Evolutionary conservation across 352 stramenopile species (phyloP), one percentile per base, ranked within the genome.

Genomic region (Phytophthora boehmeriae): DNA sequence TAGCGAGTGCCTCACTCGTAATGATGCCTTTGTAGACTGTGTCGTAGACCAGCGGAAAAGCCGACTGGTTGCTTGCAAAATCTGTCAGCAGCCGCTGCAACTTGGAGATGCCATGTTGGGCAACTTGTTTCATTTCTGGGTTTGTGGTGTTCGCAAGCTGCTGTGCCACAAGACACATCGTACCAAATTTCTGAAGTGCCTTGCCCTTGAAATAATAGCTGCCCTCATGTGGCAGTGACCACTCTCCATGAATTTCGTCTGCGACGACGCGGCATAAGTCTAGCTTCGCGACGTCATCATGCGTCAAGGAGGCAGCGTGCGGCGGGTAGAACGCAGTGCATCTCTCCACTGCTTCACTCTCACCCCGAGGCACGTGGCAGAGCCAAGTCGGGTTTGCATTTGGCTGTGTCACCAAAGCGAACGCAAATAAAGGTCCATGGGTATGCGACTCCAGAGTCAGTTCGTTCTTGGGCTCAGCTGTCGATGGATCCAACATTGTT

Each of bases 201-300:
- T 94, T 94, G 41, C 86, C 83, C 54, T 91, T 92, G 59, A 94
- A 94, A 71, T 94, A 94, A 64, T 94, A 94, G 58, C 81, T 90
- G 22, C 76, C 83, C 64, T 90, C 76, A 22, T 70, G 64, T 6
- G 80, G 80, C 36, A 92, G 52, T 8, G 71, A 38, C 86, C 86
- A 95, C 28, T 89, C 67, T n/a, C 68, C 74, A 20, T 92, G 34
- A 50, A 93, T 90, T 67, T 93, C 81, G 28, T 90, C 72, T 0
- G 54, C 55, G 2, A 92, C 63, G 2, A 91, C 59, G 5, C 68
- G 65, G 28, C 61, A 81, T 13, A 89, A 62, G 22, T 75, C 65
- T 10, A 83, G 39, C 9, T 41, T 55, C 16, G 73, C 54, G 16
- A 83, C 74, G 5, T 75, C 51, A 8, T 84, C 66, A 19, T 61